A percentile compares a stretch with the other conserved stretches of the same genome.
Evolutionary conservation across 495 filamentous ascomycete species (phyloP).

Genomic region (Penicillium cinerascens): DNA sequence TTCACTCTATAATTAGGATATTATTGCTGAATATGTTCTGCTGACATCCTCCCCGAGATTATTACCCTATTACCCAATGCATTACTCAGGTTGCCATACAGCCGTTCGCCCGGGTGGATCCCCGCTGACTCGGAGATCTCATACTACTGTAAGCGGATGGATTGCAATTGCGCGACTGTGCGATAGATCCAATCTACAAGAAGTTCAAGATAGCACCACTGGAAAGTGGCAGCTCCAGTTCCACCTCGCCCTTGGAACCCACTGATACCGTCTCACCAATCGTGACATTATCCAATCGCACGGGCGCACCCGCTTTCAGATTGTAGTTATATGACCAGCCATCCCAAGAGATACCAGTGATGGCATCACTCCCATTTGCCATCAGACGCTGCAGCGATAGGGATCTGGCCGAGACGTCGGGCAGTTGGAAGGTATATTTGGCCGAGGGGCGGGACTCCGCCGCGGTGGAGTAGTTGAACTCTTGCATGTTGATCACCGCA

Average conservation of each 20-base stretch:
- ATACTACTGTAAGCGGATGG: no score
- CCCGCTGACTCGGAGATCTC: background rate
- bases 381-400: constrained; percentile 45
- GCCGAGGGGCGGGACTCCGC: constrained; percentile 22
- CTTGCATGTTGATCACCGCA: constrained; percentile 55
- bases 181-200: background rate
- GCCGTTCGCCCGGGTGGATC: background rate
- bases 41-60: background rate
- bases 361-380: constrained; percentile 63
- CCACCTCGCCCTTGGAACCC: constrained; percentile 38
- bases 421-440: constrained; percentile 47
- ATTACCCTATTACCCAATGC: background rate
- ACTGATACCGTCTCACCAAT: constrained; percentile 48
- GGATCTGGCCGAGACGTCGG: constrained; percentile 10
- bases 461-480: constrained; percentile 58
- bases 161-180: no score
- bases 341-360: constrained; percentile 59
- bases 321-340: constrained; percentile 64
- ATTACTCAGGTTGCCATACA: background rate
- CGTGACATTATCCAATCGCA: constrained; percentile 55
- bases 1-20: background rate
- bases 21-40: no score
- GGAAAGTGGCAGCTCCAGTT: constrained; percentile 47
- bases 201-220: constrained; percentile 49
- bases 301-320: constrained; percentile 51